phyloP scores from a whole-genome alignment of 352 stramenopile genomes.

The Phytophthora niederhauseri region DNA sequence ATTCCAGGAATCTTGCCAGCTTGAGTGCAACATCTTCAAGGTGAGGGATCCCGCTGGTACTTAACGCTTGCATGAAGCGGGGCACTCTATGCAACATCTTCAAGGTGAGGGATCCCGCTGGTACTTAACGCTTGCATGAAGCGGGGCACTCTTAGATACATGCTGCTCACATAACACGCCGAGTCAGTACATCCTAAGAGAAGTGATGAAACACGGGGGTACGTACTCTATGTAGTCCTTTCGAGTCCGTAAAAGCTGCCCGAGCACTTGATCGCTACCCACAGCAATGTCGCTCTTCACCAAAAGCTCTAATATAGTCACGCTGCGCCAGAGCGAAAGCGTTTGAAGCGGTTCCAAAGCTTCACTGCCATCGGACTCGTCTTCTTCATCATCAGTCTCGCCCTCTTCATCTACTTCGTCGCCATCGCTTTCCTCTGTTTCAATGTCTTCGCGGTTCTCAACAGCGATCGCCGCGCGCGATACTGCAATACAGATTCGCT shows the following conservation, averaged over 20 bases:
- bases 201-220: neutral
- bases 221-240: constrained; percentile 63
- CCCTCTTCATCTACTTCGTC: neutral
- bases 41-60: constrained; percentile 28
- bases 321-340: constrained; percentile 57
- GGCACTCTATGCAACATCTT: constrained; percentile 35
- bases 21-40: constrained; percentile 36
- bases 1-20: constrained; percentile 40
- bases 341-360: constrained; percentile 15
- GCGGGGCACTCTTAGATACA: constrained; percentile 51
- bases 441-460: constrained; percentile 13
- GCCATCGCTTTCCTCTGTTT: neutral
- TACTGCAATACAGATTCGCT: constrained; percentile 46
- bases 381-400: constrained; percentile 1
- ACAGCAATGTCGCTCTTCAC: constrained; percentile 26
- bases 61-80: constrained; percentile 35
- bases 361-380: constrained; percentile 18
- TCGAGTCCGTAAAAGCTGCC: constrained; percentile 32
- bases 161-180: constrained; percentile 26
- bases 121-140: constrained; percentile 32
- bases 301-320: constrained; percentile 46
- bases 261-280: constrained; percentile 26
- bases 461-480: constrained; percentile 32
- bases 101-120: constrained; percentile 35
- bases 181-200: neutral